Conservation (phyloP, 495 filamentous ascomycete genomes). For the Aspergillus baeticus region DNA sequence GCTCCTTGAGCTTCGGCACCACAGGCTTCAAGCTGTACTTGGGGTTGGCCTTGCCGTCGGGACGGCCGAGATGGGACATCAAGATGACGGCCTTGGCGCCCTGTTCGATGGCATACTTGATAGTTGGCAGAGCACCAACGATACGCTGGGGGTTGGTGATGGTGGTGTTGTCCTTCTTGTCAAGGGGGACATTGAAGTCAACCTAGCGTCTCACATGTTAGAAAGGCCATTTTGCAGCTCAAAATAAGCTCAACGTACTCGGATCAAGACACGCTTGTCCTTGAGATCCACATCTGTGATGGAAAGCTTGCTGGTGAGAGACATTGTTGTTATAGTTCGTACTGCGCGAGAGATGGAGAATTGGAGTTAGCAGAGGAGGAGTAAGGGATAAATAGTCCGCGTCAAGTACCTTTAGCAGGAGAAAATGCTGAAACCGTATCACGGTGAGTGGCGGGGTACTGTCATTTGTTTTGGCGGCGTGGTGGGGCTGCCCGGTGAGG, state of each 20-base stretch:
- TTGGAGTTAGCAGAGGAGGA: not conserved
- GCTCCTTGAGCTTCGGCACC: constrained; percentile 86
- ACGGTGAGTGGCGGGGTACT: constrained; percentile 30
- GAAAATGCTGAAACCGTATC: constrained; percentile 22
- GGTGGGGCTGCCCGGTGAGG: constrained; percentile 36
- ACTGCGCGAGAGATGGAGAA: constrained; percentile 5
- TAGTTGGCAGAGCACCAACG: constrained; percentile 93
- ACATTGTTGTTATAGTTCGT: constrained; percentile 61
- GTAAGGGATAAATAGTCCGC: constrained; percentile 2
- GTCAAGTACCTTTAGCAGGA: constrained; percentile 7
- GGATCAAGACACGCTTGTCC: constrained; percentile 95
- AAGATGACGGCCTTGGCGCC: constrained; percentile 93
- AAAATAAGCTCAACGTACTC: constrained; percentile 58
- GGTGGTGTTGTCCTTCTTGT: constrained; percentile 80
- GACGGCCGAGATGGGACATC: constrained; percentile 98
- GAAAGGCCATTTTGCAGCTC: constrained; percentile 8
- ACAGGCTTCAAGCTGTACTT: constrained; percentile 97
- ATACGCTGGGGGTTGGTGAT: constrained; percentile 91
- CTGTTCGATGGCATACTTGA: constrained; percentile 95
- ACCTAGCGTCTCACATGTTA: constrained; percentile 57
- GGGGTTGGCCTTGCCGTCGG: constrained; percentile 80
- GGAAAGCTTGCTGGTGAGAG: constrained; percentile 96
- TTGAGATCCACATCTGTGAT: constrained; percentile 96
- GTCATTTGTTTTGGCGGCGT: constrained; percentile 16
- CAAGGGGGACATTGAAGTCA: constrained; percentile 99